Percentiles rank a stretch among this genome's conserved stretches.
Evolutionary conservation across 352 stramenopile genomes (phyloP).

Genomic region (Globisporangium uncinulatum): DNA sequence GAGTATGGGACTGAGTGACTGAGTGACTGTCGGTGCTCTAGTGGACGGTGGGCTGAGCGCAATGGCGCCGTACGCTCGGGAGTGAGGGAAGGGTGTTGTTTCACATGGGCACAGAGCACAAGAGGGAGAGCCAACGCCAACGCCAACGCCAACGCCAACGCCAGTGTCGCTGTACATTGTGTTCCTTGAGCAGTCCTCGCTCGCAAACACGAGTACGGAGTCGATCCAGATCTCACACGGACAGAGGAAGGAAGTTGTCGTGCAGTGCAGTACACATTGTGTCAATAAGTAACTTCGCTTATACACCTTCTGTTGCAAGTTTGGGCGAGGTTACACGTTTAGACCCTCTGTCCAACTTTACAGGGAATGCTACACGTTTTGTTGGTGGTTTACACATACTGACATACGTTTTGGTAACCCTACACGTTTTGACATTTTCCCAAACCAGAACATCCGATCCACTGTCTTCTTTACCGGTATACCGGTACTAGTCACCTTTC

Average conservation of each 20-base stretch:
- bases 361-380: no score
- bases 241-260: conserved; percentile 6
- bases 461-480: not conserved
- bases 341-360: no score
- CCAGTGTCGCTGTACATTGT: conserved; percentile 29
- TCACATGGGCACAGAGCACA: not conserved
- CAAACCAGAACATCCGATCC: no score
- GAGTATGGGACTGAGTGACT: not conserved
- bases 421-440: not conserved
- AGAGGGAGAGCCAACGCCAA: conserved; percentile 21
- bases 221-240: conserved; percentile 49
- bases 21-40: conserved; percentile 2
- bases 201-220: conserved; percentile 19
- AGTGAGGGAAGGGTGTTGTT: conserved; percentile 4
- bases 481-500: no score
- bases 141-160: not conserved
- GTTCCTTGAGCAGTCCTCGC: conserved; percentile 31
- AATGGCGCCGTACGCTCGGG: conserved; percentile 35
- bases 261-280: no score
- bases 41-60: conserved; percentile 72
- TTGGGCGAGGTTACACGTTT: no score
- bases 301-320: no score
- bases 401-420: no score
- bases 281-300: no score
- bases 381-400: no score